phyloP scores from a whole-genome alignment of 129 eudicot species.

The Helianthus tuberosus region DNA sequence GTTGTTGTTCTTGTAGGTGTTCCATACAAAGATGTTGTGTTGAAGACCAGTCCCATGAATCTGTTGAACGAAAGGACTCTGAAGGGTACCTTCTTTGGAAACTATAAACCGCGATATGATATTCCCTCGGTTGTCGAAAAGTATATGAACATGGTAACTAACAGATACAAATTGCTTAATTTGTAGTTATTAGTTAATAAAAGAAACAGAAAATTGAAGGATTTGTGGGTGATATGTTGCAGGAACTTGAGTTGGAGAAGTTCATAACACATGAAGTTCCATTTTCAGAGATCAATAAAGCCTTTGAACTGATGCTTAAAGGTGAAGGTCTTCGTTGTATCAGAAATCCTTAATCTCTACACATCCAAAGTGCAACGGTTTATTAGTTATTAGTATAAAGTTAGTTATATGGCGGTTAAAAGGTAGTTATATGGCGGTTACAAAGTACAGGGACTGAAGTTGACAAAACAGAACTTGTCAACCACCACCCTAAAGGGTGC shows the following conservation, averaged over 20 bases:
- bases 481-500: too few relatives aligned
- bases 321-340: slow-evolving; percentile 53
- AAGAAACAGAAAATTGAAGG: neutral
- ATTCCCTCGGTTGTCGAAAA: slow-evolving; percentile 70
- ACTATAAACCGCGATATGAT: slow-evolving; percentile 75
- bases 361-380: too few relatives aligned
- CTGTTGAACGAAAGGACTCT: slow-evolving; percentile 77
- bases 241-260: slow-evolving; percentile 52
- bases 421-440: too few relatives aligned
- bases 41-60: slow-evolving; percentile 75
- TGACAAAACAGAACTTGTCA: too few relatives aligned
- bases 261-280: slow-evolving; percentile 48
- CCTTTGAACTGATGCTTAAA: slow-evolving; percentile 48
- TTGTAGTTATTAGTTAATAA: neutral
- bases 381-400: too few relatives aligned
- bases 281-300: slow-evolving; percentile 49
- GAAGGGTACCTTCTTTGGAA: slow-evolving; percentile 88
- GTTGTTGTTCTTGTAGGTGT: slow-evolving; percentile 91
- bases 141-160: slow-evolving; percentile 75
- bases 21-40: slow-evolving; percentile 74
- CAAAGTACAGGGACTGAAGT: too few relatives aligned
- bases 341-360: too few relatives aligned
- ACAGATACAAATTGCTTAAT: neutral
- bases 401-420: too few relatives aligned
- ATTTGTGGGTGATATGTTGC: neutral